Base-by-base conservation (phyloP, 75 land plant genomes). In the Isoetes taiwanensis region DNA sequence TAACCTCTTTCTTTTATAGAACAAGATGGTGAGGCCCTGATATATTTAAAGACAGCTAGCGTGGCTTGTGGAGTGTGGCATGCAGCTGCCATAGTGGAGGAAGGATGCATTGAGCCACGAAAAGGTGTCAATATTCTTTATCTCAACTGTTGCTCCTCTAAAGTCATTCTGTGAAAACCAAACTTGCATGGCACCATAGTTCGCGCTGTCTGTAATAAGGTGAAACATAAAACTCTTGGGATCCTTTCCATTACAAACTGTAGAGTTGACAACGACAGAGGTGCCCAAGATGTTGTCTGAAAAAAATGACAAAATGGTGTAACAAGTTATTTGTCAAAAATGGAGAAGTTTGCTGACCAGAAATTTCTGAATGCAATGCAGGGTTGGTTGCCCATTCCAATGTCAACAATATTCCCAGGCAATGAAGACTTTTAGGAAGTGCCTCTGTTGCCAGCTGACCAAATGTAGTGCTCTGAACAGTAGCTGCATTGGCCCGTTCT, bases 21-120 rank as follows among this genome's bases (percentile, higher is more conserved):
- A n/a, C n/a, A n/a, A n/a, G n/a, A n/a, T n/a, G n/a, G n/a, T n/a
- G n/a, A n/a, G n/a, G n/a, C n/a, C n/a, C n/a, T n/a, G n/a, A n/a
- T n/a, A n/a, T n/a, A n/a, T n/a, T n/a, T n/a, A n/a, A n/a, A n/a
- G n/a, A n/a, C n/a, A n/a, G n/a, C n/a, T n/a, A n/a, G n/a, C n/a
- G n/a, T n/a, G n/a, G n/a, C n/a, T n/a, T n/a, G n/a, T n/a, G n/a
- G n/a, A n/a, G n/a, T n/a, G n/a, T n/a, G n/a, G n/a, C 81, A 58
- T 89, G 90, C 20, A 89, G 85, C 64, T 89, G 96, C 78, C 81
- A 84, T 20, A 89, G 72, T 24, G 84, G 90, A 23, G 96, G 96
- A 32, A 81, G 8, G 96, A 81, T 1, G 85, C 77, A 71, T 89
- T 89, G 12, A 89, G 64, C 90, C 90, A 89, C 25, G 65, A 70